Evolutionary conservation across 768 basidiomycete species (phyloP), one percentile per base, ranked within the genome.

Genomic region (Hericium erinaceus): DNA sequence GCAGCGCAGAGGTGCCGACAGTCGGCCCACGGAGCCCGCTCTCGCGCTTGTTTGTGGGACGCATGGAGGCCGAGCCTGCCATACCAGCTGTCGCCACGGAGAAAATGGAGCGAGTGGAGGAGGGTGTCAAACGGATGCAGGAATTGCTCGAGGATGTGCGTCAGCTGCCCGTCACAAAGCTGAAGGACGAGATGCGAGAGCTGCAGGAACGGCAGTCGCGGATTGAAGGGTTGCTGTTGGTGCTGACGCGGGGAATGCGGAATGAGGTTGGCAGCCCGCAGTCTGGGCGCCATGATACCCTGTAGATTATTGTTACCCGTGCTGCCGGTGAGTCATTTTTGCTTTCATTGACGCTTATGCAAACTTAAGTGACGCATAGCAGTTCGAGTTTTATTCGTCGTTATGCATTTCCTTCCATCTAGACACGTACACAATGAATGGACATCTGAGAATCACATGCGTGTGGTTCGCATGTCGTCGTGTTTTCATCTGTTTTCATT

Each of bases 171-270:
- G 79, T 89, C 18, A 76, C 79, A 39, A 77, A 71, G 60, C 71
- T 93, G 39, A 85, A 81, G 69, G 85, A 86, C 2, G 89, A 92
- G 68, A 86, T 93, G 80, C 89, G 83, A 67, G 90, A 92, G 66
- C 69, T 92, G 28, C 87, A 88, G 68, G 70, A 88, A 57, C 84
- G 86, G 49, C 89, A 91, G 72, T 82, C 83, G 16, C 79, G 89
- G 39, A 92, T 92, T 60, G 89, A 92, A 69, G 80, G 79, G 53
- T 71, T 92, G 46, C 63, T 92, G 44, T 66, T 89, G 54, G 80
- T 79, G 70, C 74, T 92, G 59, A 88, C 87, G 7, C 75, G 84
- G 48, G 81, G 81, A 0, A 81, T 83, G 81, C 73, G 84, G 59
- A 80, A 72, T 57, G 71, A 73, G 41, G 55, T 55, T 9, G 52